Evolutionary conservation across 306 rosid genomes (phyloP), one percentile per base, ranked within the genome.

Genomic region (Ochetophila trinervis): DNA sequence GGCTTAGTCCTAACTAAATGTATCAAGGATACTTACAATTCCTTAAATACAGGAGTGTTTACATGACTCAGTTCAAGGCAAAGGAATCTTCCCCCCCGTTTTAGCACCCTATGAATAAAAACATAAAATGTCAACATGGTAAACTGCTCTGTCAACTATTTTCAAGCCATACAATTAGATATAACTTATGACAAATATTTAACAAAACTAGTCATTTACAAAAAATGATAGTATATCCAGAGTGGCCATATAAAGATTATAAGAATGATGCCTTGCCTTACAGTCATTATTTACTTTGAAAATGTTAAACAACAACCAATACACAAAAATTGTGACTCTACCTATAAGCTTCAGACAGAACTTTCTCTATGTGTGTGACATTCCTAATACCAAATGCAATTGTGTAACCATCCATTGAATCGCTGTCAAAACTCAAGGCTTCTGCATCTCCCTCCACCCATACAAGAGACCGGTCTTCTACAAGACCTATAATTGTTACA

Each of bases 51-150:
- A 12, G 96, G 99, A 73, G 76, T 66, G 22, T 75, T 90, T 54
- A 90, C 96, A 74, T 90, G 99, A 84, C 95, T 90, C 75, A 93
- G 85, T 82, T 90, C 99, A 72, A 93, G 99, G 70, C 97, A 93
- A 65, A 90, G 88, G 79, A 90, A 90, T 79, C 99, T 86, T 71
- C 97, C 99, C 56, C 99, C 99, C 1, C 74, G 74, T 80, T 81
- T 93, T 77, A 93, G 76, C 47, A 93, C 96, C 88, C 96, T 90
- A 68, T 71, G 42, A 73, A 72, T 32, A 71, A 77, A 48, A 57
- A 3, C 35, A 54, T 24, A 19, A 53, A 48, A 51, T 6, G 16
- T 8, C 51, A 51, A 22, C 37, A 50, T 3, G 8, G 12, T 22
- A 63, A 57, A 54, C 3, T 27, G 32, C 2, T 27, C 2, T 27